A percentile compares a stretch with the other conserved stretches of the same genome.
These are phyloP conservation scores for Dactylis glomerata DNA, from an alignment of 176 grass and related monocot species.

Conservation along the genomic window DNA sequence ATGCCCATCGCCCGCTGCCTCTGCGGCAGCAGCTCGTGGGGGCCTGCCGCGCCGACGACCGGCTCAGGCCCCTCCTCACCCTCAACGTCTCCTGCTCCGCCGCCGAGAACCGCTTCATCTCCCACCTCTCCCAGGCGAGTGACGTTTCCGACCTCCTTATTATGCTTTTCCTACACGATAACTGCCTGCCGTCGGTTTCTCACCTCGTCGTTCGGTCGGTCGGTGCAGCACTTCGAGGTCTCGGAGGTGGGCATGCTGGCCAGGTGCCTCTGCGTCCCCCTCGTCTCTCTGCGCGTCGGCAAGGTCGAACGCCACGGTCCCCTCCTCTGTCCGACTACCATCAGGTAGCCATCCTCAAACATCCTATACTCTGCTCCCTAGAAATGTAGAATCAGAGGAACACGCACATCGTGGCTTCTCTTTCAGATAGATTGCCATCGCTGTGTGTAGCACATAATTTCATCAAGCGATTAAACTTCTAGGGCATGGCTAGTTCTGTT, in stretches of 20 bases:
- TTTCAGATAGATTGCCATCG: not conserved
- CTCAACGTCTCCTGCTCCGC: constrained; percentile 56
- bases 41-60: constrained; percentile 88
- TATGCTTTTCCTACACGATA: not conserved
- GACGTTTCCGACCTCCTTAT: not conserved
- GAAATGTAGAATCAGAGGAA: not conserved
- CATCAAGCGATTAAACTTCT: not conserved
- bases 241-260: constrained; percentile 72
- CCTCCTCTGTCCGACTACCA: constrained; percentile 68
- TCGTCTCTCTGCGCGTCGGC: constrained; percentile 85
- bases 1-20: constrained; percentile 17
- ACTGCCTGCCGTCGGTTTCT: not conserved
- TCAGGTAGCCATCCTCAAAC: constrained; percentile 41
- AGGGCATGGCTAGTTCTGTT: not conserved
- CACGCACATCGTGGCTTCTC: not conserved
- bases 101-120: constrained; percentile 66
- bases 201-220: not conserved
- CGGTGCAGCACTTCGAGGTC: constrained; percentile 67
- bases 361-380: not conserved
- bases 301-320: constrained; percentile 54
- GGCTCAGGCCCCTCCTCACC: constrained; percentile 52
- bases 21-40: constrained; percentile 71
- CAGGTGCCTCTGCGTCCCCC: constrained; percentile 82
- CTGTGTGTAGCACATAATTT: not conserved
- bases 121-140: constrained; percentile 82